phyloP scores from a whole-genome alignment of 2,329 filamentous ascomycete species.

The Penicillium nordicum region DNA sequence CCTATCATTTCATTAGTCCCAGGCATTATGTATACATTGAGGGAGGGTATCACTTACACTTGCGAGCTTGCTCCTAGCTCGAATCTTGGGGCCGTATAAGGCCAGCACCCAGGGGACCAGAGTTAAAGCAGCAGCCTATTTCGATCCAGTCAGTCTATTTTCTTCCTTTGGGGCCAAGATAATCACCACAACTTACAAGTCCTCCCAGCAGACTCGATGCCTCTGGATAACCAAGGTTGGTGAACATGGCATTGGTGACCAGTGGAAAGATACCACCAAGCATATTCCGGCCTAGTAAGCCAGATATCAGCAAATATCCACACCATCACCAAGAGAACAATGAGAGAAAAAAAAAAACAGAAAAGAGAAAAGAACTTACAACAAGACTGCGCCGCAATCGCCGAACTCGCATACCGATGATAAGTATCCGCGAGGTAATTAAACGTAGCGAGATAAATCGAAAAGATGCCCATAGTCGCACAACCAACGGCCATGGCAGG shows the following conservation, averaged over 20 bases:
- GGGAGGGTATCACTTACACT: conserved; percentile 44
- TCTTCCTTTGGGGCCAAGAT: neutral
- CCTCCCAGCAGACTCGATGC: conserved; percentile 75
- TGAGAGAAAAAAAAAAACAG: neutral
- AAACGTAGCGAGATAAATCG: conserved; percentile 82
- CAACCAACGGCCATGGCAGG: conserved; percentile 67
- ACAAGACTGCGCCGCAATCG: conserved; percentile 80
- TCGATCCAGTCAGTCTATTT: conserved; percentile 5
- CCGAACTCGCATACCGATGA: conserved; percentile 77
- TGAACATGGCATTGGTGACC: conserved; percentile 70
- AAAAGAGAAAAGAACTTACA: conserved; percentile 44
- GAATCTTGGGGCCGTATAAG: conserved; percentile 72
- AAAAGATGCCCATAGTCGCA: conserved; percentile 81
- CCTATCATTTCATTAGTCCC: conserved; percentile 11
- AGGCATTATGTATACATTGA: no score
- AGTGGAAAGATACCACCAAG: conserved; percentile 78
- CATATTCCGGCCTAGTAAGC: conserved; percentile 60
- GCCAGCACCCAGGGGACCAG: conserved; percentile 84
- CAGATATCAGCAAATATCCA: neutral
- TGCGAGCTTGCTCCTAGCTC: conserved; percentile 73
- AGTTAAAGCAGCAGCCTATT: conserved; percentile 57
- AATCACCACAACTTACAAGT: conserved; percentile 49
- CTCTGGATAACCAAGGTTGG: conserved; percentile 63
- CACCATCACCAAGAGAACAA: neutral
- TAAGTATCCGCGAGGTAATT: conserved; percentile 92